Conservation (phyloP, 164 flowering plant species). For the Warburgia ugandensis region DNA sequence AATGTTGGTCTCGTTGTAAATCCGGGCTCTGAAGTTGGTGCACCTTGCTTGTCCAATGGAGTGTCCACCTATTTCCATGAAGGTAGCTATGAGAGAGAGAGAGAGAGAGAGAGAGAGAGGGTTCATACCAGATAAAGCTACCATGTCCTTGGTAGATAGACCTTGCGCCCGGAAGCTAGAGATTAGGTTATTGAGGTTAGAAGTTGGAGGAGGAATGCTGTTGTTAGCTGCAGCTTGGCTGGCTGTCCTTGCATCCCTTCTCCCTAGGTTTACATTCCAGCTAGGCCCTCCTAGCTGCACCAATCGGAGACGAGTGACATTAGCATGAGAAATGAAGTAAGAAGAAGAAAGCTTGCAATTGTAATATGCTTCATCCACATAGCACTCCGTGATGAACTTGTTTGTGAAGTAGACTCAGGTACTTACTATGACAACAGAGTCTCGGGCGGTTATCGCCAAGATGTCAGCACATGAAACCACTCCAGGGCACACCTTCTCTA, state of each 20-base stretch:
- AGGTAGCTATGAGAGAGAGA: constrained; percentile 13
- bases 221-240: constrained; percentile 28
- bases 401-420: too few species aligned
- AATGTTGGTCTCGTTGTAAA: constrained; percentile 23
- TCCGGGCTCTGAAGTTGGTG: constrained; percentile 14
- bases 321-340: too few species aligned
- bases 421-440: constrained; percentile 24
- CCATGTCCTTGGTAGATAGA: constrained; percentile 28
- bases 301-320: too few species aligned
- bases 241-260: constrained; percentile 37
- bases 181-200: constrained; percentile 20
- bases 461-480: constrained; percentile 46
- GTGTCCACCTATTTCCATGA: constrained; percentile 19
- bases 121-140: constrained; percentile 10
- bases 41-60: constrained; percentile 27
- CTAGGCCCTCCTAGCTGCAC: constrained; percentile 31
- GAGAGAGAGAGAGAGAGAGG: constrained; percentile 6
- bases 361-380: too few species aligned
- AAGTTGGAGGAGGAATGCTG: constrained; percentile 25
- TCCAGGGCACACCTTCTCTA: constrained; percentile 32
- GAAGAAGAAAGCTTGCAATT: too few species aligned
- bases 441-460: constrained; percentile 32
- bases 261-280: constrained; percentile 32
- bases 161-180: constrained; percentile 24
- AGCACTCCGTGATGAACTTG: too few species aligned